A percentile compares a stretch with the other conserved stretches of the same genome.
Conservation (phyloP, 2,329 filamentous ascomycete genomes). For the Neoscytalidium dimidiatum region DNA sequence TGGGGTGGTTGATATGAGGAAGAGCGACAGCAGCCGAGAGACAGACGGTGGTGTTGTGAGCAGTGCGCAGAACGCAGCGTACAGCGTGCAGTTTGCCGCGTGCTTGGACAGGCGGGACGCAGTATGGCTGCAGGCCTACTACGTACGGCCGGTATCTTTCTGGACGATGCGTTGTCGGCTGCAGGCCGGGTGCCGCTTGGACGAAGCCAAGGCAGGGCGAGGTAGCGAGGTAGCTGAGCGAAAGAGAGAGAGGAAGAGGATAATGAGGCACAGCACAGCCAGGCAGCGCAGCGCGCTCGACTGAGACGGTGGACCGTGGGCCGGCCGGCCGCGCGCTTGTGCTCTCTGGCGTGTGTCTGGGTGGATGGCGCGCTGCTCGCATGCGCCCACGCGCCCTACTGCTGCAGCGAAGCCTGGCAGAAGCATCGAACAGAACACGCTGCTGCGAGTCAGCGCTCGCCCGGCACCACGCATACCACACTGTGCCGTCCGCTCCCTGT, state of each 20-base stretch:
- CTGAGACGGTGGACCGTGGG: too few species aligned
- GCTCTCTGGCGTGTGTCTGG: too few species aligned
- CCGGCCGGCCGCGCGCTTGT: slow-evolving; percentile 3
- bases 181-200: background rate
- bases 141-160: too few species aligned
- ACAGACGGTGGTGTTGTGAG: background rate
- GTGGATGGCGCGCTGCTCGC: background rate
- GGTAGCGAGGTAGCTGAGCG: too few species aligned
- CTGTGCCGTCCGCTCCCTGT: slow-evolving; percentile 15
- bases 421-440: slow-evolving; percentile 5
- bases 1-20: too few species aligned
- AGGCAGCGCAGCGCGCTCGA: too few species aligned
- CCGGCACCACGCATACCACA: background rate
- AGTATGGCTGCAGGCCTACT: too few species aligned
- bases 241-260: too few species aligned
- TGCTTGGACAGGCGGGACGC: background rate
- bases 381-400: background rate
- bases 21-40: too few species aligned
- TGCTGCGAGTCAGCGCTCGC: slow-evolving; percentile 7
- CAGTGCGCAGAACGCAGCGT: too few species aligned
- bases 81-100: background rate
- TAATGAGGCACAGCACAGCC: too few species aligned
- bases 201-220: background rate
- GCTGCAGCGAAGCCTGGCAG: slow-evolving; percentile 9
- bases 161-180: background rate